phyloP scores from a whole-genome alignment of 345 rosid species.

The Gossypium raimondii region DNA sequence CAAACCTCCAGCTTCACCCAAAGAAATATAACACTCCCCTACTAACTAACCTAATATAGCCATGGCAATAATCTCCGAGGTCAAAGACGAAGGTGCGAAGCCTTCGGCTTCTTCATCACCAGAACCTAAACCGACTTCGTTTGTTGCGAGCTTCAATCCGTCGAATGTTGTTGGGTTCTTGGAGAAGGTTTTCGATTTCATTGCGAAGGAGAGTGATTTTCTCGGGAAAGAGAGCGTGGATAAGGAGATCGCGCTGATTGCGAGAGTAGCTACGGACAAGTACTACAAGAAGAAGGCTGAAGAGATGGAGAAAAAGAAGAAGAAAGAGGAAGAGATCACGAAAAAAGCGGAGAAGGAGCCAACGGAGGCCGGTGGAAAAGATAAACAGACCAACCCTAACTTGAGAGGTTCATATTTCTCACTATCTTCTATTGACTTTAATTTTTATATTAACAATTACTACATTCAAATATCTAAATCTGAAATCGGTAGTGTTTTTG shows the following conservation, averaged over 20 bases:
- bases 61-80: too few species aligned
- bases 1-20: neutral
- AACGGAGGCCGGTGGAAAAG: conserved; percentile 35
- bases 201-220: conserved; percentile 48
- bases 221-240: conserved; percentile 50
- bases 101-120: too few species aligned
- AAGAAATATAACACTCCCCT: too few species aligned
- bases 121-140: too few species aligned
- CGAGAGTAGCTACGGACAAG: conserved; percentile 51
- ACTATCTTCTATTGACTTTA: too few species aligned
- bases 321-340: conserved; percentile 18
- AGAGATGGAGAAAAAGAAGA: conserved; percentile 19
- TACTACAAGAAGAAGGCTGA: conserved; percentile 27
- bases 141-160: too few species aligned
- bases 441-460: too few species aligned
- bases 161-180: too few species aligned
- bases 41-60: neutral
- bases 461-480: too few species aligned
- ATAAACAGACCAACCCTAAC: conserved; percentile 25
- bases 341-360: conserved; percentile 21
- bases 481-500: too few species aligned
- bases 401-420: conserved; percentile 28
- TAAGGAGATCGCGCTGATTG: conserved; percentile 53
- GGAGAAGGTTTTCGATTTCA: too few species aligned
- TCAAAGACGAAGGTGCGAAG: too few species aligned